These are phyloP conservation scores for Cornus suecica DNA, from an alignment of 148 eudicot genomes.

Conservation along the genomic window DNA sequence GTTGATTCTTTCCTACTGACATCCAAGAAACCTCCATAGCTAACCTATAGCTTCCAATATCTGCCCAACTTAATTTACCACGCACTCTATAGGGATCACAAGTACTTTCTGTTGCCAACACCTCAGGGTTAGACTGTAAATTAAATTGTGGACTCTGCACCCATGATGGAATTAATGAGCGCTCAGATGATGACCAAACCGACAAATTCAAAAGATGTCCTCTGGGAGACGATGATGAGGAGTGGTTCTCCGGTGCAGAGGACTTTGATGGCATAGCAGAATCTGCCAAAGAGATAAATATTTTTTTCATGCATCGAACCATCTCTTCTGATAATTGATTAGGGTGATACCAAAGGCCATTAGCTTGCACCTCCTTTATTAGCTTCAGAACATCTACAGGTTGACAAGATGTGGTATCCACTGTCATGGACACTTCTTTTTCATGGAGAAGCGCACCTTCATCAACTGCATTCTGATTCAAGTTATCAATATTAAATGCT, in stretches of 20 bases:
- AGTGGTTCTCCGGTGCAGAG: constrained; percentile 5
- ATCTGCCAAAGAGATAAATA: constrained; percentile 16
- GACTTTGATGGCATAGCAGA: constrained; percentile 5
- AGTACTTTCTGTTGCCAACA: constrained; percentile 13
- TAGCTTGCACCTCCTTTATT: constrained; percentile 7
- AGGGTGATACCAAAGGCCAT: constrained; percentile 16
- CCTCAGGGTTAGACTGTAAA: constrained; percentile 9
- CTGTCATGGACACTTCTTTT: not conserved
- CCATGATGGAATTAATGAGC: constrained; percentile 15
- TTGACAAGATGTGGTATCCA: not conserved
- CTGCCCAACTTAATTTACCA: constrained; percentile 20
- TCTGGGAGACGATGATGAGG: constrained; percentile 12
- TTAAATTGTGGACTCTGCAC: constrained; percentile 17
- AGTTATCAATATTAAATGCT: not conserved
- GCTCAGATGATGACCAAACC: constrained; percentile 14
- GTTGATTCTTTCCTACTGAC: constrained; percentile 22
- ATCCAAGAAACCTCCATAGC: constrained; percentile 23
- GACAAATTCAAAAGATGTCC: constrained; percentile 21
- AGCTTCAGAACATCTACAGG: constrained; percentile 14
- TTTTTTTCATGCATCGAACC: constrained; percentile 15
- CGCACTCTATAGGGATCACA: constrained; percentile 22
- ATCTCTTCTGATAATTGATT: constrained; percentile 20
- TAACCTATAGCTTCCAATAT: constrained; percentile 20
- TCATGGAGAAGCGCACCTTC: not conserved
- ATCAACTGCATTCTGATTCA: not conserved